These are phyloP conservation scores for Coix lacrymajobi DNA, from an alignment of 176 grass and related monocot genomes.

Conservation along the genomic window DNA sequence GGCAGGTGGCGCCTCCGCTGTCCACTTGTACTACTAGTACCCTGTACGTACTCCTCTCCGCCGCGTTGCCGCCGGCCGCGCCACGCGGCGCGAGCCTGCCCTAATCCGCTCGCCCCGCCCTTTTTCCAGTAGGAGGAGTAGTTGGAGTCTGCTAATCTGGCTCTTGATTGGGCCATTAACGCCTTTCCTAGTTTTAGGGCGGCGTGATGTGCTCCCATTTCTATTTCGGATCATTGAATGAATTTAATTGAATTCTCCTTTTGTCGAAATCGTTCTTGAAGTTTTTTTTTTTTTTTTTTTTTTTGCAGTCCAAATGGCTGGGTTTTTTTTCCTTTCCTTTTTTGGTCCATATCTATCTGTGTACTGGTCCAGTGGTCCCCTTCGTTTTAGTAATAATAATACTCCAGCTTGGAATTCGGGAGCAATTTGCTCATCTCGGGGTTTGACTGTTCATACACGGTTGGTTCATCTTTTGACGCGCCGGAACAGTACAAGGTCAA, in stretches of 20 bases:
- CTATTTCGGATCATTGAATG: neutral
- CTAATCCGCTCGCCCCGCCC: neutral
- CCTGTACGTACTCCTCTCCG: neutral
- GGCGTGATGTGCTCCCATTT: neutral
- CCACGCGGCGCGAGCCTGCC: neutral
- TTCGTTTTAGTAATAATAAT: neutral
- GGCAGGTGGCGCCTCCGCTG: conserved; percentile 21
- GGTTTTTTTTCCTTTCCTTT: neutral
- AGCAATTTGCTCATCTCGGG: neutral
- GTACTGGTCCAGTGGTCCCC: neutral
- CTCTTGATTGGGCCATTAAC: neutral
- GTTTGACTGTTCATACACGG: neutral
- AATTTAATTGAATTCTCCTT: neutral
- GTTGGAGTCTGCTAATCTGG: neutral
- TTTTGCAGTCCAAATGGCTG: neutral
- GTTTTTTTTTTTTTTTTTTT: no score
- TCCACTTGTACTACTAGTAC: conserved; percentile 37
- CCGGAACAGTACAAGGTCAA: neutral
- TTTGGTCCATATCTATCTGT: neutral
- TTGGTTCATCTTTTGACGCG: neutral
- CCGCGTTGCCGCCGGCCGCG: neutral
- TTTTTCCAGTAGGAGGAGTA: neutral
- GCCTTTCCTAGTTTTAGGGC: neutral
- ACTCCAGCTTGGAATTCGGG: neutral
- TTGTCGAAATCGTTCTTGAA: neutral